These are phyloP conservation scores for Colletotrichum trifolii DNA, from an alignment of 2,329 filamentous ascomycete species.

Conservation along the genomic window DNA sequence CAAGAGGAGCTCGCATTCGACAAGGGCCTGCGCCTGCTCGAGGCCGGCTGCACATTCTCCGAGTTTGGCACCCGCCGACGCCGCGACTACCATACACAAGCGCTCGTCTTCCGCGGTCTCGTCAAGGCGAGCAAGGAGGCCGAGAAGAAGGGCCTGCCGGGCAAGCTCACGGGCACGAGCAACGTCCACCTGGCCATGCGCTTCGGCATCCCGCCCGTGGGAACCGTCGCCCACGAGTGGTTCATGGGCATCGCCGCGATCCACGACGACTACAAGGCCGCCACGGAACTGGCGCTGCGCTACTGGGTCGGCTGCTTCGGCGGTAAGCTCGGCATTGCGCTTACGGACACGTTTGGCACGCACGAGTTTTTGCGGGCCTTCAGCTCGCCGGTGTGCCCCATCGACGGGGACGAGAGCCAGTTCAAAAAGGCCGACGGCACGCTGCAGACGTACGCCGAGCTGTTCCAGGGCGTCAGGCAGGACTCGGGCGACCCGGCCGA, in stretches of 20 bases:
- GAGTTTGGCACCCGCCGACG: constrained; percentile 93
- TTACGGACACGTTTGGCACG: constrained; percentile 97
- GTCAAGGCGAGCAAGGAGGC: constrained; percentile 80
- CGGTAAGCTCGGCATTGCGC: constrained; percentile 82
- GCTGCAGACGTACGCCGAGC: constrained; percentile 77
- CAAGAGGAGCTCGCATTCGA: constrained; percentile 87
- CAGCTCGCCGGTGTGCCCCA: constrained; percentile 67
- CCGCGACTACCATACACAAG: constrained; percentile 94
- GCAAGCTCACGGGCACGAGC: constrained; percentile 87
- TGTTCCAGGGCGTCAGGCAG: constrained; percentile 87
- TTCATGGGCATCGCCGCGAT: constrained; percentile 99
- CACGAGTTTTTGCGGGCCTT: constrained; percentile 89
- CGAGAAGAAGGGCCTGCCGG: constrained; percentile 70
- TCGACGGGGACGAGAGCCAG: constrained; percentile 55
- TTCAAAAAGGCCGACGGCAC: constrained; percentile 51
- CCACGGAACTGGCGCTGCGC: constrained; percentile 84
- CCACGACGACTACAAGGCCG: constrained; percentile 83
- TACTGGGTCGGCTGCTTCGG: constrained; percentile 96
- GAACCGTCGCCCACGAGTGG: constrained; percentile 96
- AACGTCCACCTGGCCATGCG: constrained; percentile 98
- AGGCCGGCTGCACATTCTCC: constrained; percentile 88
- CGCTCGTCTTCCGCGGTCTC: constrained; percentile 89
- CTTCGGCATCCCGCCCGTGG: constrained; percentile 84
- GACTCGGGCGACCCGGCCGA: constrained; percentile 88
- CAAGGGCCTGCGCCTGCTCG: constrained; percentile 82